These are phyloP conservation scores for Chrysoporthe cubensis DNA, from an alignment of 2,329 filamentous ascomycete genomes.

Conservation along the genomic window DNA sequence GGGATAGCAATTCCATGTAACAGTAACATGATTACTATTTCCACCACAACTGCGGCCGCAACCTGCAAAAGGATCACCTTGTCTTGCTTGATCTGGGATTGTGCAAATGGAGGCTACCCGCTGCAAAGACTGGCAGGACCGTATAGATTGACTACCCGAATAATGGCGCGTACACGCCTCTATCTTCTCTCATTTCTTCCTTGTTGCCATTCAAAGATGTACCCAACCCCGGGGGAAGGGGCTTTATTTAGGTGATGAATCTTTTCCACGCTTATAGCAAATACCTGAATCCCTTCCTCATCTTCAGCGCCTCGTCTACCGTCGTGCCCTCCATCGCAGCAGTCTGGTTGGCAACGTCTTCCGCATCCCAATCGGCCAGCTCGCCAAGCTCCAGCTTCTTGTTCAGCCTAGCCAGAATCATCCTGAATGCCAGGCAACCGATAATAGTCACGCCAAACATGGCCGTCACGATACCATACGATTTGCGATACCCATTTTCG, in stretches of 20 bases:
- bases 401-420: slow-evolving; percentile 52
- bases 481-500: slow-evolving; percentile 64
- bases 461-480: slow-evolving; percentile 65
- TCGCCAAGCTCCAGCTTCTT: slow-evolving; percentile 51
- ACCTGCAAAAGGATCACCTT: too few relatives aligned
- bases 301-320: slow-evolving; percentile 48
- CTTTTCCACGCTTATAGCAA: slow-evolving; percentile 22
- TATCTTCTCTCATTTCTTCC: not conserved
- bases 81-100: too few relatives aligned
- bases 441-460: slow-evolving; percentile 65
- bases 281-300: slow-evolving; percentile 37
- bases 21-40: too few relatives aligned
- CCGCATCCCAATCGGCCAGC: slow-evolving; percentile 40
- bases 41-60: too few relatives aligned
- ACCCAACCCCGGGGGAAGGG: not conserved
- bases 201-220: not conserved
- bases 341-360: slow-evolving; percentile 46
- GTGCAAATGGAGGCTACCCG: too few relatives aligned
- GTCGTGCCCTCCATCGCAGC: slow-evolving; percentile 44
- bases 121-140: too few relatives aligned
- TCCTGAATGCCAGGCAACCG: slow-evolving; percentile 54
- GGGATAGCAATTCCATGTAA: too few relatives aligned
- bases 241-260: not conserved
- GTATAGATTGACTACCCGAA: too few relatives aligned
- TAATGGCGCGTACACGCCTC: too few relatives aligned